These are phyloP conservation scores for Fragaria iinumae DNA, from an alignment of 306 rosid species.

Conservation along the genomic window DNA sequence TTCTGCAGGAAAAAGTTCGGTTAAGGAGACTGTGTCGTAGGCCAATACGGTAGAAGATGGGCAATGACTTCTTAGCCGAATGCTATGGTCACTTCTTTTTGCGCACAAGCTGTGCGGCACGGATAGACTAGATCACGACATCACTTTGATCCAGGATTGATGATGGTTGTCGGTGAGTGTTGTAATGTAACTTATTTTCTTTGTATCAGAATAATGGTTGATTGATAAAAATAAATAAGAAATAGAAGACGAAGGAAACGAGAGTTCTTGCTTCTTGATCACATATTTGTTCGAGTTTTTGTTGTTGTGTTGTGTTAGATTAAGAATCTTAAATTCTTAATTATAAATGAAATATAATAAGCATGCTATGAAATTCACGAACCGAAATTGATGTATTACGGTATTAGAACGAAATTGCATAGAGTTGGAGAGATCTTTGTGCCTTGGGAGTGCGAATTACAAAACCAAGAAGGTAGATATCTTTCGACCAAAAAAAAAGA, in stretches of 20 bases:
- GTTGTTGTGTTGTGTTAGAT: too few species aligned
- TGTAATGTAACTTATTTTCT: neutral
- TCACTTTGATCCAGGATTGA: neutral
- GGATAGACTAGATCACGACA: neutral
- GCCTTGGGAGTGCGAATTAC: too few species aligned
- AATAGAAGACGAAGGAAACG: neutral
- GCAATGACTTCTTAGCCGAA: neutral
- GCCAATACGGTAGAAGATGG: conserved; percentile 31
- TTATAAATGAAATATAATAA: too few species aligned
- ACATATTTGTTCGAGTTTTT: neutral
- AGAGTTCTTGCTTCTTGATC: neutral
- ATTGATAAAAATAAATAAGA: neutral
- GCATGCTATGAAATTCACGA: too few species aligned
- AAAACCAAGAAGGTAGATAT: too few species aligned
- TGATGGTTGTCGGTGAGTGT: neutral
- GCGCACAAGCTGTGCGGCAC: neutral
- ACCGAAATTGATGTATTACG: too few species aligned
- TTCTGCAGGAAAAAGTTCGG: conserved; percentile 68
- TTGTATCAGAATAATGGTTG: neutral
- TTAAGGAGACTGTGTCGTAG: conserved; percentile 80
- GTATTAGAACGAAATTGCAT: too few species aligned
- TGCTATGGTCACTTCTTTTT: neutral
- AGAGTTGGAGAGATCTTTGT: too few species aligned
- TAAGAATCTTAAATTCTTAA: too few species aligned
- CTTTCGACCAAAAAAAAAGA: too few species aligned